Base-by-base conservation (phyloP, 108 stramenopile species). In the Mayamaea pseudoterrestris region DNA sequence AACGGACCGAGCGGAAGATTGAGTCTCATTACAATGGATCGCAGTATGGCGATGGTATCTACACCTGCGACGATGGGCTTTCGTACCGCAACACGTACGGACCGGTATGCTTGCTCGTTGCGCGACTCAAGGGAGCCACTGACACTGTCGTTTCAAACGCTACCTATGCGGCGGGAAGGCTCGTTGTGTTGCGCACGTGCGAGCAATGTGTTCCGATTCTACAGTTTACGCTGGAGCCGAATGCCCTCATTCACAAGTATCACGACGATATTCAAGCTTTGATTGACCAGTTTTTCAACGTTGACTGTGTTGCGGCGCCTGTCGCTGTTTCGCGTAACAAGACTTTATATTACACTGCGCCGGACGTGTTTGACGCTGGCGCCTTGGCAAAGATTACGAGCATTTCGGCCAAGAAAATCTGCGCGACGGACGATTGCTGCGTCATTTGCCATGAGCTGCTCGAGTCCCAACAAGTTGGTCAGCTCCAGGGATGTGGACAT, bases 61-160 rank as follows among this genome's bases (percentile, higher is more conserved):
- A 53, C 22, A 46, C 52, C n/a, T 40, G 17, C 30, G 35, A 35
- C 17, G 24, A 50, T 34, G 31, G 31, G 7, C 35, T 20, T 23
- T 24, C 44, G 21, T 45, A 9, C 27, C 21, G 40, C 21, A 26
- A 13, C 27, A 6, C 8, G 8, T 65, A 65, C 40, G 68, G 68
- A 22, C 28, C 50, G 27, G 36, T 24, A 22, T 20, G 52, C 13
- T 13, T 53, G 20, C 13, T 53, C 25, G 52, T 53, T 13, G 52
- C 52, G 5, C 24, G 52, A 17, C 41, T 53, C 40, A 5, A 37
- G 16, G 48, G 48, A 13, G n/a, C n/a, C n/a, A n/a, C n/a, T 35
- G 13, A 41, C 21, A 41, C 40, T 20, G 40, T 41, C 18, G 40
- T 41, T 5, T 6, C 25, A 8, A 24, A 7, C 9, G 13, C 20